phyloP scores from a whole-genome alignment of 805 yeast species.

The Hanseniaspora pseudoguilliermondii region DNA sequence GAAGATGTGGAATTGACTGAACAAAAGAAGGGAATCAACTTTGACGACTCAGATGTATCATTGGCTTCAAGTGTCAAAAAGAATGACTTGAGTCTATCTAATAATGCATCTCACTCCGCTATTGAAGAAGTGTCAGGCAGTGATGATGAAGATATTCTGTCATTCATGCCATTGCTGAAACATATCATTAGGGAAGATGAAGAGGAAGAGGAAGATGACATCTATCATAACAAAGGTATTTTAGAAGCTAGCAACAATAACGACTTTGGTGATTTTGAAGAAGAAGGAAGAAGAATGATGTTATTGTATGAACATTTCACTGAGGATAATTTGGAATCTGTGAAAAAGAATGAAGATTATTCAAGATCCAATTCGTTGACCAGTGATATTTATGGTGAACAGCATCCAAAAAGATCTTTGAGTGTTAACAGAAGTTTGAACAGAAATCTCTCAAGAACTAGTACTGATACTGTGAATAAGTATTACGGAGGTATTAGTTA shows the following conservation, averaged over 20 bases:
- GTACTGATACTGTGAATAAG: conserved; percentile 1
- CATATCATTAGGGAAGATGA: conserved; percentile 13
- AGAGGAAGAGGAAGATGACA: conserved; percentile 13
- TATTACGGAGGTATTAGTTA: conserved; percentile 8
- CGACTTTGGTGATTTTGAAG: conserved; percentile 11
- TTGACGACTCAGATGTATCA: conserved; percentile 8
- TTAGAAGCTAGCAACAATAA: not conserved
- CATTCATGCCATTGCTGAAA: conserved; percentile 10
- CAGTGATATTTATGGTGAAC: not conserved
- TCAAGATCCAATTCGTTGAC: not conserved
- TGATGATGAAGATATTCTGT: conserved; percentile 11
- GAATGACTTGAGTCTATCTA: not conserved
- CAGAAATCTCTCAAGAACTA: conserved; percentile 5
- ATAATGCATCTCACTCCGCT: conserved; percentile 12
- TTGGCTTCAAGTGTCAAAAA: conserved; percentile 13
- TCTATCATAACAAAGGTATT: not conserved
- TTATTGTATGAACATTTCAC: conserved; percentile 12
- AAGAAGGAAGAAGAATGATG: conserved; percentile 14
- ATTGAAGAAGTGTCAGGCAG: conserved; percentile 4
- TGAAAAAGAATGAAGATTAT: not conserved
- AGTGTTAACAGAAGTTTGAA: conserved; percentile 5
- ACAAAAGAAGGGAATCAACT: conserved; percentile 17
- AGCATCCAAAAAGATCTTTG: conserved; percentile 2
- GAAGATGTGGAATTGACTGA: conserved; percentile 15
- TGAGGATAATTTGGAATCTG: not conserved